Percentiles rank a stretch among this genome's conserved stretches.
Conservation (phyloP, 768 basidiomycete species). For the Trametes coccinea region DNA sequence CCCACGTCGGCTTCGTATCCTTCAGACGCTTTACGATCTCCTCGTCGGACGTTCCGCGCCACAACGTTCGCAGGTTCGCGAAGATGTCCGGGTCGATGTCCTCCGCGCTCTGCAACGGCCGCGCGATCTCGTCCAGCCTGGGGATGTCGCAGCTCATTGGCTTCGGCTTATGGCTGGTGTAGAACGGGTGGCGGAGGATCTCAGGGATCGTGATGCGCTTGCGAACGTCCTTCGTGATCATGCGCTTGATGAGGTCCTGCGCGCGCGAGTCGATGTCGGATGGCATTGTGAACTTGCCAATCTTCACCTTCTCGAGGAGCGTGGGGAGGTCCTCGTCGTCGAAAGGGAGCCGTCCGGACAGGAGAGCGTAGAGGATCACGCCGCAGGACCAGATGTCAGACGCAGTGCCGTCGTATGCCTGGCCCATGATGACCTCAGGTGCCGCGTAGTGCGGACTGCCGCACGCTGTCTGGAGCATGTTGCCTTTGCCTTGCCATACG, state of each 20-base stretch:
- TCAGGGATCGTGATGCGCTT: constrained; percentile 82
- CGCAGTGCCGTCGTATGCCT: constrained; percentile 80
- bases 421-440: constrained; percentile 85
- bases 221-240: constrained; percentile 76
- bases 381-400: constrained; percentile 98
- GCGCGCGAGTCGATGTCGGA: constrained; percentile 65
- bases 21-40: constrained; percentile 70
- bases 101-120: constrained; percentile 58
- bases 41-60: constrained; percentile 77
- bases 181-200: constrained; percentile 82
- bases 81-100: constrained; percentile 90
- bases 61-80: constrained; percentile 87
- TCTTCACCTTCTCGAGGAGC: constrained; percentile 80
- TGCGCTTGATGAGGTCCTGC: constrained; percentile 72
- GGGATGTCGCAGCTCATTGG: constrained; percentile 47
- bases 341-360: constrained; percentile 87
- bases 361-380: constrained; percentile 87
- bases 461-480: constrained; percentile 78
- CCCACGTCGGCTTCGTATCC: constrained; percentile 77
- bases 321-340: constrained; percentile 82
- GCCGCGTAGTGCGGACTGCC: constrained; percentile 96
- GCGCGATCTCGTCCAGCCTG: constrained; percentile 64
- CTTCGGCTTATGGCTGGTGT: constrained; percentile 54
- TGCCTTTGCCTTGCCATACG: constrained; percentile 73
- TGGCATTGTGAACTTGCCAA: constrained; percentile 76